These are phyloP conservation scores for Neurospora sp. DNA, from an alignment of 495 filamentous ascomycete species.

Conservation along the genomic window DNA sequence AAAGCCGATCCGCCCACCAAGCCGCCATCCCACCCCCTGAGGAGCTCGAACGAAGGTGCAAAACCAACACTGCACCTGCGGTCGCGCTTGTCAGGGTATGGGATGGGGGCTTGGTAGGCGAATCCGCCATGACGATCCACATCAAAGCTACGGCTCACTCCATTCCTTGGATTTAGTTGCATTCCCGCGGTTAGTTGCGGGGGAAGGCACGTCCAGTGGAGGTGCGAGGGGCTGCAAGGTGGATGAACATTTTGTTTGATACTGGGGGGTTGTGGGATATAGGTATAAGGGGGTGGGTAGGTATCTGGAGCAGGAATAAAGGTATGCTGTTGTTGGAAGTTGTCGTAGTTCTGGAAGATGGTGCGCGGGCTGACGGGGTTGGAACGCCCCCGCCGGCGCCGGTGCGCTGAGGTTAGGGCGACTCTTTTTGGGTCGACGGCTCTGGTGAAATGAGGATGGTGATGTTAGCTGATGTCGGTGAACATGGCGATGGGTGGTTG, in stretches of 20 bases:
- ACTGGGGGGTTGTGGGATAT: neutral
- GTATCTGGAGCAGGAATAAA: too few species aligned
- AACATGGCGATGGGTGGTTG: neutral
- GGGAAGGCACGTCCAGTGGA: neutral
- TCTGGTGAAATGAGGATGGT: neutral
- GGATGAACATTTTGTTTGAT: neutral
- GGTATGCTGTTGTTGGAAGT: neutral
- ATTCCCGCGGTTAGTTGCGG: neutral
- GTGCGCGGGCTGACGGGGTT: neutral
- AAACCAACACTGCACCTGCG: neutral
- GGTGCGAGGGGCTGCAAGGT: neutral
- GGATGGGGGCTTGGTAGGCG: neutral
- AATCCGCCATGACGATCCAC: neutral
- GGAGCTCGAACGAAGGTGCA: neutral
- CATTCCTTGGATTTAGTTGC: neutral
- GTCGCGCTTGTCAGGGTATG: neutral
- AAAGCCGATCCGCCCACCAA: neutral
- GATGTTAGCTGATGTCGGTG: neutral
- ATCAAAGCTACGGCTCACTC: neutral
- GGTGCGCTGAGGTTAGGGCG: neutral
- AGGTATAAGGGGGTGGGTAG: too few species aligned
- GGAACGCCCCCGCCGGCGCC: neutral
- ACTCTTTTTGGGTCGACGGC: neutral
- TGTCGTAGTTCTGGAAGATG: neutral
- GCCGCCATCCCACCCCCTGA: too few species aligned